Percentiles rank a stretch among this genome's conserved stretches.
These are phyloP conservation scores for Stagonosporopsis vannaccii DNA, from an alignment of 2,329 filamentous ascomycete genomes.

Conservation along the genomic window DNA sequence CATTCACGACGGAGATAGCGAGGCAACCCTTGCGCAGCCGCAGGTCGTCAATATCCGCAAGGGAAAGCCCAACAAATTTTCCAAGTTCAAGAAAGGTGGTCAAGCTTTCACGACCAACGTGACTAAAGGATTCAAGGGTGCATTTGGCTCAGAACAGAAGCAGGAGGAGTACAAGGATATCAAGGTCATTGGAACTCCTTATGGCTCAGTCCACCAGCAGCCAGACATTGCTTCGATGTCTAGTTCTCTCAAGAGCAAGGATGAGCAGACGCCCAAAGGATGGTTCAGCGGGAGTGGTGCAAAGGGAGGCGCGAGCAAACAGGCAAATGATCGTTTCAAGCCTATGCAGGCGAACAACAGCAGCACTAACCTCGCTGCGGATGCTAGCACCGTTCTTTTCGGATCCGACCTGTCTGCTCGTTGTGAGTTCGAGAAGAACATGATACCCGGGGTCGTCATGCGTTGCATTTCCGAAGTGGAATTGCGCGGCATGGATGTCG, in stretches of 20 bases:
- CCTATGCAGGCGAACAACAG: conserved; percentile 52
- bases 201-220: conserved; percentile 46
- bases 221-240: conserved; percentile 41
- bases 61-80: conserved; percentile 93
- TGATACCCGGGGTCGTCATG: conserved; percentile 89
- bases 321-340: conserved; percentile 35
- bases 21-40: conserved; percentile 72
- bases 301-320: conserved; percentile 28
- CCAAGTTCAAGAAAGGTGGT: conserved; percentile 98
- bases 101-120: conserved; percentile 94
- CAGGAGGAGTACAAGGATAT: conserved; percentile 64
- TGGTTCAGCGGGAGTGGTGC: conserved; percentile 41
- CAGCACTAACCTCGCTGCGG: conserved; percentile 50
- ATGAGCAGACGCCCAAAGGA: conserved; percentile 38
- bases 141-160: conserved; percentile 70
- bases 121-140: conserved; percentile 91
- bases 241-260: conserved; percentile 39
- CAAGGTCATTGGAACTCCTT: conserved; percentile 58
- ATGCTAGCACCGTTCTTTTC: conserved; percentile 68
- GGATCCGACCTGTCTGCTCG: conserved; percentile 88
- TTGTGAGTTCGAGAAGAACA: conserved; percentile 84
- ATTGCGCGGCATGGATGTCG: conserved; percentile 89
- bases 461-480: conserved; percentile 98
- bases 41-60: conserved; percentile 96
- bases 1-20: conserved; percentile 68